A percentile compares a stretch with the other conserved stretches of the same genome.
phyloP scores from a whole-genome alignment of 192 early-diverging fungal genomes.

The Backusella liffmaniae region DNA sequence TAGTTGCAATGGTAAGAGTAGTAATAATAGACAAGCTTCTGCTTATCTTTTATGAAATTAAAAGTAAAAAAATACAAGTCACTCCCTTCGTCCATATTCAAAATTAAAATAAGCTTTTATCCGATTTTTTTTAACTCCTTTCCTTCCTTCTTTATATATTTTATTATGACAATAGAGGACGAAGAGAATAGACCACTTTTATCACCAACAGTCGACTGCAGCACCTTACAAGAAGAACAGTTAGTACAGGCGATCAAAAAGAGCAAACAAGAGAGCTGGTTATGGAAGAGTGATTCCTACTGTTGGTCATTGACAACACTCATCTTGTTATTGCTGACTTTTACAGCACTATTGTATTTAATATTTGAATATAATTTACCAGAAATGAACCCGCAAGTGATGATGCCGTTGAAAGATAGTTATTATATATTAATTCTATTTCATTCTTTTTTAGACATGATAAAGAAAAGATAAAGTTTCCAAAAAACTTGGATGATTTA shows the following conservation, averaged over 20 bases:
- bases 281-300: conserved; percentile 35
- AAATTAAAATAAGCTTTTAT: background rate
- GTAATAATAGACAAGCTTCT: background rate
- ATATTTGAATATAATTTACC: conserved; percentile 33
- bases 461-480: conserved; percentile 45
- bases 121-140: background rate
- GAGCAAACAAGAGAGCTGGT: background rate
- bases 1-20: background rate
- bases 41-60: background rate
- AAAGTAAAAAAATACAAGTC: background rate
- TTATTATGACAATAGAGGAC: background rate
- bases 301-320: conserved; percentile 28
- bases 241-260: background rate
- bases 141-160: background rate
- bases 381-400: conserved; percentile 29
- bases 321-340: conserved; percentile 16
- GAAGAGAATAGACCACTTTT: background rate
- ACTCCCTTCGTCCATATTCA: background rate
- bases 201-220: background rate
- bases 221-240: background rate
- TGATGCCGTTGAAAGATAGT: background rate
- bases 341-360: conserved; percentile 21
- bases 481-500: conserved; percentile 50
- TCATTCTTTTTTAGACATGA: conserved; percentile 40
- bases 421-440: background rate